Percentiles rank a stretch among this genome's conserved stretches.
Evolutionary conservation across 345 rosid species (phyloP).

Genomic region (Firmiana major): DNA sequence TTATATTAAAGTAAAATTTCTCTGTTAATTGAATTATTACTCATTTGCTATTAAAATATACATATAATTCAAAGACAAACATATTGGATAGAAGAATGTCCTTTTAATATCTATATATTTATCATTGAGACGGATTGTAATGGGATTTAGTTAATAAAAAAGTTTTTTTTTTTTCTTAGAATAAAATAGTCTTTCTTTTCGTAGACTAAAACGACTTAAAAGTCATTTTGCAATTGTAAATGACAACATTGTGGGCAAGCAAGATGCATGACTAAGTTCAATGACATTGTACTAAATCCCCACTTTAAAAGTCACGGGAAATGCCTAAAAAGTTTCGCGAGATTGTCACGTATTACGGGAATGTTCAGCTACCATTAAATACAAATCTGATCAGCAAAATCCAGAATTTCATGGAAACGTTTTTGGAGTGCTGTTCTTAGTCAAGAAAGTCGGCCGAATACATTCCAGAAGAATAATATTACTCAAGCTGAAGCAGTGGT

Average conservation of each 20-base stretch:
- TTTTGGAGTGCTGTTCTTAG: not conserved
- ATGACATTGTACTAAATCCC: not conserved
- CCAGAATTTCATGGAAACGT: constrained; percentile 4
- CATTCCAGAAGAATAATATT: too few relatives aligned
- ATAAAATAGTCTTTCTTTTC: too few relatives aligned
- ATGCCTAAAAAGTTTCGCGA: not conserved
- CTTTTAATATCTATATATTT: too few relatives aligned
- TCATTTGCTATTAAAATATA: too few relatives aligned
- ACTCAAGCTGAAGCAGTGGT: not conserved
- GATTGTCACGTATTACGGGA: not conserved
- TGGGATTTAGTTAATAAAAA: too few relatives aligned
- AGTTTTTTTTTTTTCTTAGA: too few relatives aligned
- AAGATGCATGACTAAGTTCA: not conserved
- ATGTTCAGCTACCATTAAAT: not conserved
- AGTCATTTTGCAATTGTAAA: not conserved
- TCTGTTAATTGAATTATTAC: too few relatives aligned
- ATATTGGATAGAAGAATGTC: too few relatives aligned
- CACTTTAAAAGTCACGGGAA: not conserved
- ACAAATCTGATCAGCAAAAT: not conserved
- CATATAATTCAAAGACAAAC: too few relatives aligned
- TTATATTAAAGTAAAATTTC: too few relatives aligned
- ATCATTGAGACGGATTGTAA: too few relatives aligned
- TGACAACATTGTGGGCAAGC: not conserved
- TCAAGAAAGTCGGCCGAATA: not conserved
- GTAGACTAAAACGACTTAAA: not conserved